Percentiles rank a stretch among this genome's conserved stretches.
Conservation (phyloP, 768 basidiomycete genomes). For the Sporobolomyces roseus region DNA sequence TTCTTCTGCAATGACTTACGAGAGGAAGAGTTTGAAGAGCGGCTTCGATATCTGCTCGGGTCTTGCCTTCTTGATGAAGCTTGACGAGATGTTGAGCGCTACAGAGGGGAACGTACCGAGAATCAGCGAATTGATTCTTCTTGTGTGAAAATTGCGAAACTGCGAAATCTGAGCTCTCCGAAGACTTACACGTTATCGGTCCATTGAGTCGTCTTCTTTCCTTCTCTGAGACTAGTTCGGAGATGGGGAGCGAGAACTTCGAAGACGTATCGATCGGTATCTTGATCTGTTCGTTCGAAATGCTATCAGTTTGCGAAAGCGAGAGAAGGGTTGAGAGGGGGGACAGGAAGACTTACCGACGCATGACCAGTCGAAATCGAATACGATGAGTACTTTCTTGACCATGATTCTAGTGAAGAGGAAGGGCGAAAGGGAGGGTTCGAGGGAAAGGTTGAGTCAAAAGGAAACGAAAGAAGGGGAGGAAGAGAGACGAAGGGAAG, state of each 20-base stretch:
- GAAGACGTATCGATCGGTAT: slow-evolving; percentile 77
- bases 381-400: slow-evolving; percentile 70
- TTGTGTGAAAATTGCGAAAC: too few relatives aligned
- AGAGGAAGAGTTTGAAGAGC: slow-evolving; percentile 80
- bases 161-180: too few relatives aligned
- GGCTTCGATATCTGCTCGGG: slow-evolving; percentile 68
- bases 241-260: slow-evolving; percentile 82
- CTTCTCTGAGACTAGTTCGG: slow-evolving; percentile 70
- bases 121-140: not conserved
- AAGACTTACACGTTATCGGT: slow-evolving; percentile 83
- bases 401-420: slow-evolving; percentile 15
- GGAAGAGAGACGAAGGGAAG: not conserved
- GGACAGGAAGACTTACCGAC: slow-evolving; percentile 26
- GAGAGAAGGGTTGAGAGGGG: not conserved
- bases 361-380: slow-evolving; percentile 89
- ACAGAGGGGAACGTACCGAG: not conserved
- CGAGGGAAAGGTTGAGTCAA: slow-evolving; percentile 14
- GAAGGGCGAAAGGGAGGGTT: not conserved
- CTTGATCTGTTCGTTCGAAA: slow-evolving; percentile 64
- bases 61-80: slow-evolving; percentile 65
- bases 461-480: not conserved
- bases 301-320: not conserved
- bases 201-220: slow-evolving; percentile 68
- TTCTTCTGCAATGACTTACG: slow-evolving; percentile 55
- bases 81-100: slow-evolving; percentile 64